Conservation (phyloP, 306 rosid species). For the Casuarina equisetifolia region DNA sequence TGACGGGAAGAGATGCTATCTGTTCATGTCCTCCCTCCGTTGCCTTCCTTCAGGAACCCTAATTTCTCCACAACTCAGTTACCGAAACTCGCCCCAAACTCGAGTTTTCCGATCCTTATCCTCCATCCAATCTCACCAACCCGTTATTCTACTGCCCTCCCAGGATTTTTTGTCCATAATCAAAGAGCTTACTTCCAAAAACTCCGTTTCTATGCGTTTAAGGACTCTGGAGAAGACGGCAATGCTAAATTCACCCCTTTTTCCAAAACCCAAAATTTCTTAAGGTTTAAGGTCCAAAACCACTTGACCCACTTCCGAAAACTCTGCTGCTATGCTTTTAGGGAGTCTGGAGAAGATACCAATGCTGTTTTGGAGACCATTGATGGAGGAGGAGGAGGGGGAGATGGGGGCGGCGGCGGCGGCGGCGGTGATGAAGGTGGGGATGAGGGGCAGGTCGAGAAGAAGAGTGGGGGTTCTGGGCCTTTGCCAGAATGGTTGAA, state of each 20-base stretch:
- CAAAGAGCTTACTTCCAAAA: constrained; percentile 29
- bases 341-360: constrained; percentile 46
- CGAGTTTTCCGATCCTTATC: constrained; percentile 25
- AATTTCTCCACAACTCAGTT: constrained; percentile 30
- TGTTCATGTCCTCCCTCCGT: constrained; percentile 42
- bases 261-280: constrained; percentile 19
- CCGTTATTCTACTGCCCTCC: neutral
- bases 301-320: constrained; percentile 29
- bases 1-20: constrained; percentile 53
- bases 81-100: constrained; percentile 34
- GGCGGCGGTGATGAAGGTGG: constrained; percentile 41
- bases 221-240: constrained; percentile 47
- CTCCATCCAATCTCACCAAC: constrained; percentile 18
- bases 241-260: constrained; percentile 32
- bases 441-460: constrained; percentile 43
- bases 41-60: constrained; percentile 47
- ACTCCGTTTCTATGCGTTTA: constrained; percentile 43
- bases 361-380: constrained; percentile 42
- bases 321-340: constrained; percentile 43
- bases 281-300: constrained; percentile 16
- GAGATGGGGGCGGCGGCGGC: constrained; percentile 34
- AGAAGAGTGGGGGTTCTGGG: constrained; percentile 50
- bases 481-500: constrained; percentile 66
- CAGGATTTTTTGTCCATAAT: constrained; percentile 13
- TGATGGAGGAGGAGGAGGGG: constrained; percentile 48